Percentiles rank a stretch among this genome's conserved stretches.
These are phyloP conservation scores for Eucalyptus erythrocorys DNA, from an alignment of 345 rosid species.

Conservation along the genomic window DNA sequence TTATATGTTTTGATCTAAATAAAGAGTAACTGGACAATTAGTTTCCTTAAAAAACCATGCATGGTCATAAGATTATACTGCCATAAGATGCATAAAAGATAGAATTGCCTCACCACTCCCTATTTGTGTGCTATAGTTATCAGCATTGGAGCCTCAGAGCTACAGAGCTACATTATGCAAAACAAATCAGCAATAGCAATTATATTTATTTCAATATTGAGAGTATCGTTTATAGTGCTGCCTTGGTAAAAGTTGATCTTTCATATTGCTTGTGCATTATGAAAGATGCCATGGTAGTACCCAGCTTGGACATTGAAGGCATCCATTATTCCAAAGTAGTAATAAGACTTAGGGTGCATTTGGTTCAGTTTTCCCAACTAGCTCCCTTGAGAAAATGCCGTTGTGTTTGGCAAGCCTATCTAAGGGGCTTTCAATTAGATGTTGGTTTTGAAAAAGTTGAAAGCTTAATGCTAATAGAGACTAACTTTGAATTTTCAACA, in stretches of 20 bases:
- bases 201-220: background rate
- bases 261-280: conserved; percentile 62
- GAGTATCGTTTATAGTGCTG: conserved; percentile 62
- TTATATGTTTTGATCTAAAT: background rate
- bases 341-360: background rate
- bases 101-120: conserved; percentile 69
- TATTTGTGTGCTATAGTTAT: conserved; percentile 82
- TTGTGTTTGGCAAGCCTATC: too few species aligned
- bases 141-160: conserved; percentile 26
- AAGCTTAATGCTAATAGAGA: fast-evolving
- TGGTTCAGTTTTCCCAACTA: too few species aligned
- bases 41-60: too few species aligned
- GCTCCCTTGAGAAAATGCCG: too few species aligned
- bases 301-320: conserved; percentile 39
- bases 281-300: conserved; percentile 66
- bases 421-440: too few species aligned
- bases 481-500: too few species aligned
- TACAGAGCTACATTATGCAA: background rate
- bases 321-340: background rate
- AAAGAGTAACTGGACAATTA: background rate
- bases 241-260: conserved; percentile 42
- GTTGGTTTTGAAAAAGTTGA: too few species aligned
- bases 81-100: background rate
- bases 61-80: background rate
- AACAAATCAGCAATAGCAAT: background rate